Percentiles rank a stretch among this genome's conserved stretches.
Conservation (phyloP, 805 yeast species). For the Vanderwaltozyma verrucispora region DNA sequence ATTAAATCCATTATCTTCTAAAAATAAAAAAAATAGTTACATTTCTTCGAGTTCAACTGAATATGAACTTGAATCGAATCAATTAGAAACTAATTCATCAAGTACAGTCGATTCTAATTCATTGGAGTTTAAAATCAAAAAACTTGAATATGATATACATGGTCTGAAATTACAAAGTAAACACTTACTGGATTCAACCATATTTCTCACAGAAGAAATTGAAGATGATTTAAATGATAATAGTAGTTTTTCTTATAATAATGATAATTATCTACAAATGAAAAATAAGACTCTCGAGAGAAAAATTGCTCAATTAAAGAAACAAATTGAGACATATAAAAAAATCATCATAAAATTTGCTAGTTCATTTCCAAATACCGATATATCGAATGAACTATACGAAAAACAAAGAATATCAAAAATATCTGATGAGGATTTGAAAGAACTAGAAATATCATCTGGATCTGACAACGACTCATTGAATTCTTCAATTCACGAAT, state of each 20-base stretch:
- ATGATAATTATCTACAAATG: background rate
- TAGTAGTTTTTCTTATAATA: background rate
- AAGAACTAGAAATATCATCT: background rate
- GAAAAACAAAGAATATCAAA: background rate
- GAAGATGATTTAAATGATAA: background rate
- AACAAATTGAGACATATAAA: background rate
- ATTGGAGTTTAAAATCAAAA: background rate
- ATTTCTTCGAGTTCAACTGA: conserved; percentile 15
- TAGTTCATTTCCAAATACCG: background rate
- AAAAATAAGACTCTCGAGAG: background rate
- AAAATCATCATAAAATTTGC: background rate
- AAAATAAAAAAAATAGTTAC: conserved; percentile 13
- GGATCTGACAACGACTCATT: conserved; percentile 1
- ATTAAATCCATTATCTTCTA: background rate
- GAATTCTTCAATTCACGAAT: background rate
- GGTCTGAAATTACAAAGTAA: background rate
- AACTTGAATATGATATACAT: conserved; percentile 1
- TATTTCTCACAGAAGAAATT: background rate
- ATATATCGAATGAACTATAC: background rate
- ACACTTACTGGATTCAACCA: background rate
- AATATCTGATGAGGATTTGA: background rate
- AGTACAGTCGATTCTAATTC: background rate
- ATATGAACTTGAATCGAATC: background rate
- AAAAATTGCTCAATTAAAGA: background rate
- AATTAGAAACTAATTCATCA: too few relatives aligned